phyloP scores from a whole-genome alignment of 164 flowering plant species.

The Cinnamomum micranthum region DNA sequence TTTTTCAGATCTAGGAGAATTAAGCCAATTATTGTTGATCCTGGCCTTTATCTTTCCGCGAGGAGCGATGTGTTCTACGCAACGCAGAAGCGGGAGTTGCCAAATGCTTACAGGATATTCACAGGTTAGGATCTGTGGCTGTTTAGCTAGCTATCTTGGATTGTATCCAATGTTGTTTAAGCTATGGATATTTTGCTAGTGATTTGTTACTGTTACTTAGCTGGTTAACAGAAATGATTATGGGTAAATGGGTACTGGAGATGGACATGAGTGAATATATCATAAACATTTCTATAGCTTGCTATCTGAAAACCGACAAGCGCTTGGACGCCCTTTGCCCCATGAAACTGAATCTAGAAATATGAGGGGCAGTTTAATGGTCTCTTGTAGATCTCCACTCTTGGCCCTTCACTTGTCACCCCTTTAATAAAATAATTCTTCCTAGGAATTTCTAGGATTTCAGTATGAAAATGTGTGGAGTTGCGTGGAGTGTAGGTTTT shows the following conservation, averaged over 20 bases:
- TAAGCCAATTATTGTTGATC: conserved; percentile 81
- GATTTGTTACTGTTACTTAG: too few species aligned
- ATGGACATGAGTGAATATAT: neutral
- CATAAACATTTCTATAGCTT: neutral
- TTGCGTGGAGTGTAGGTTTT: too few species aligned
- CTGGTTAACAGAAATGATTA: neutral
- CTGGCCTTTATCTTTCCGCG: conserved; percentile 66
- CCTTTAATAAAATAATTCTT: too few species aligned
- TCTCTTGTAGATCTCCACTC: too few species aligned
- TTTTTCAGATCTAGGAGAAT: conserved; percentile 50
- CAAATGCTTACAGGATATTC: conserved; percentile 68
- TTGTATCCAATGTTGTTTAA: neutral
- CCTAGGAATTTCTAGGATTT: too few species aligned
- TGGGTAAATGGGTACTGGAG: neutral
- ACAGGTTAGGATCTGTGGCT: conserved; percentile 46
- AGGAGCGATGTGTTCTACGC: conserved; percentile 62
- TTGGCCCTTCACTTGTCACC: too few species aligned
- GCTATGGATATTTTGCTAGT: neutral
- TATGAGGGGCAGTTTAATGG: too few species aligned
- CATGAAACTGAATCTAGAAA: too few species aligned
- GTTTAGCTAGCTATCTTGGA: neutral
- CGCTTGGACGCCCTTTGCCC: too few species aligned
- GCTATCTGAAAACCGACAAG: too few species aligned
- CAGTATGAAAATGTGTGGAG: too few species aligned
- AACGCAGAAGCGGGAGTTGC: conserved; percentile 72